These are phyloP conservation scores for Tetrahymena borealis DNA, from an alignment of 73 alveolate species.

Conservation along the genomic window DNA sequence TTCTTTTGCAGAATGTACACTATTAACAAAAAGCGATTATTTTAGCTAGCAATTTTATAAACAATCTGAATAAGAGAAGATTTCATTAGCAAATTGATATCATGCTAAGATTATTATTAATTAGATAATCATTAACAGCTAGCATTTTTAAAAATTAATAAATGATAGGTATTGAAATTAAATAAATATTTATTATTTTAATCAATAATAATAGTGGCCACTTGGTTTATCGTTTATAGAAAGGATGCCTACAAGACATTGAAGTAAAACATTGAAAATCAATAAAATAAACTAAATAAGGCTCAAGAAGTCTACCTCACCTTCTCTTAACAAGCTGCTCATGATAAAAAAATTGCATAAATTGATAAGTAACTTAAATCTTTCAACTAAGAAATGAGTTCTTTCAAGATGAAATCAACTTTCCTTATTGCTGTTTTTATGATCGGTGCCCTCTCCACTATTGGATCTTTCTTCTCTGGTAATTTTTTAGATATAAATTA, in stretches of 20 bases:
- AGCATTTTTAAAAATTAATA: background rate
- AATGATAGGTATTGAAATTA: background rate
- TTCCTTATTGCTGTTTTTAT: constrained; percentile 65
- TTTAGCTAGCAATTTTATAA: background rate
- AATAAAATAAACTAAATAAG: constrained; percentile 50
- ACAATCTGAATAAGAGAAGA: background rate
- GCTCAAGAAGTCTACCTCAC: constrained; percentile 59
- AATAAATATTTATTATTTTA: background rate
- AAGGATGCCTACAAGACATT: constrained; percentile 53
- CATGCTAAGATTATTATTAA: no score
- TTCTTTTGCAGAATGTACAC: background rate
- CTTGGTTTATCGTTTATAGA: constrained; percentile 65
- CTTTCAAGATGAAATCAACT: constrained; percentile 63
- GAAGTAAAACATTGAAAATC: constrained; percentile 41
- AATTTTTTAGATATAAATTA: background rate
- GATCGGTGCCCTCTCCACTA: constrained; percentile 47
- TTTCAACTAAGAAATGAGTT: constrained; percentile 43
- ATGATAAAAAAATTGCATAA: constrained; percentile 44
- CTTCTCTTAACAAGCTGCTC: constrained; percentile 24
- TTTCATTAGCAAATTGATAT: no score
- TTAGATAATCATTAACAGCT: background rate
- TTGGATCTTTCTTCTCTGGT: constrained; percentile 44
- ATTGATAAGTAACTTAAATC: constrained; percentile 48
- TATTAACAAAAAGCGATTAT: background rate
- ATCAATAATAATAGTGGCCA: background rate